A percentile compares a stretch with the other conserved stretches of the same genome.
phyloP scores from a whole-genome alignment of 345 rosid species.

The Syzygium aqueum region DNA sequence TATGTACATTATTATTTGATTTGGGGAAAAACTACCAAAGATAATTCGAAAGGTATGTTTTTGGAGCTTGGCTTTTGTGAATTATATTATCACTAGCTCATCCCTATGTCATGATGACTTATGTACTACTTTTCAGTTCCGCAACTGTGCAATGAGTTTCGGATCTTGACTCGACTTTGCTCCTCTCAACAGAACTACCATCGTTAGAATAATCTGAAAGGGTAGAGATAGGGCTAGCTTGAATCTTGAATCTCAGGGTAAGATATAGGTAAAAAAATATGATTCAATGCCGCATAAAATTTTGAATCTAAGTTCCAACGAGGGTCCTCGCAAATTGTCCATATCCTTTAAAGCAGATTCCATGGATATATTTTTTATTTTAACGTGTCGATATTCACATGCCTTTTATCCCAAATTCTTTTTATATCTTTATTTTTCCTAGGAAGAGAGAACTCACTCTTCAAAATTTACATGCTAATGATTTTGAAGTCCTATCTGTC shows the following conservation, averaged over 20 bases:
- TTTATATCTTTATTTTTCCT: too few relatives aligned
- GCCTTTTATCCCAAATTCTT: too few relatives aligned
- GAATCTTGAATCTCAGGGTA: background rate
- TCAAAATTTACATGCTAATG: too few relatives aligned
- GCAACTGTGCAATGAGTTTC: background rate
- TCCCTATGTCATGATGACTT: background rate
- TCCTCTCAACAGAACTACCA: background rate
- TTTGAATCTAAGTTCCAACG: background rate
- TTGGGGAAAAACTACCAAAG: too few relatives aligned
- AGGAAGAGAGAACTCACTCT: too few relatives aligned
- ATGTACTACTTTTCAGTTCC: background rate
- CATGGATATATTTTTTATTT: too few relatives aligned
- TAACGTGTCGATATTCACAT: too few relatives aligned
- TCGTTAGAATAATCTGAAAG: background rate
- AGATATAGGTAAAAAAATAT: background rate
- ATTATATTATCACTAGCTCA: background rate
- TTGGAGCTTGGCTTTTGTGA: background rate
- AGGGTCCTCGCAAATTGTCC: too few relatives aligned
- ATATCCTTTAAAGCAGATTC: too few relatives aligned
- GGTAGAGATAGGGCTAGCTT: background rate
- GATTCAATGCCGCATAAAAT: background rate
- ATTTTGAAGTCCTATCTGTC: background rate
- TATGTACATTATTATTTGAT: background rate
- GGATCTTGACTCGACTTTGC: background rate
- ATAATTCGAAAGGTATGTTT: background rate